Base-by-base conservation (phyloP, 352 stramenopile species). In the Pythium apleroticum region DNA sequence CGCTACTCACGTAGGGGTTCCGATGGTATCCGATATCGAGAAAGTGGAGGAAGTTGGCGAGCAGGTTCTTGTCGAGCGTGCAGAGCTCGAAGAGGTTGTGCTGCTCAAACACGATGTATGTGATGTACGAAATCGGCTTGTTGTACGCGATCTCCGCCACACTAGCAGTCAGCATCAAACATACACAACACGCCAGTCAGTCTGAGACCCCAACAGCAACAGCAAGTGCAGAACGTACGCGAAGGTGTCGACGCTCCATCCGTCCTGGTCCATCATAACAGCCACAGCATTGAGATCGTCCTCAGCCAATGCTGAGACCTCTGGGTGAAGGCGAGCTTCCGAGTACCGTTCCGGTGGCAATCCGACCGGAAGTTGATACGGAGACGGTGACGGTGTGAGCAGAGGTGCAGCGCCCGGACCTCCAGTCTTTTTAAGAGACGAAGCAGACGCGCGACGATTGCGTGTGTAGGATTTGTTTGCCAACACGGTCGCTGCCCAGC, bases 41-140 rank as follows among this genome's bases (percentile, higher is more conserved):
- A 58, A 93, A 91, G 60, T 86, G 72, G 15, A 93, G 75, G 43
- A 92, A 92, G 50, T 92, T 94, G 30, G 80, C 76, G n/a, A 94
- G 68, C 6, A 82, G 80, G 50, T 80, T 81, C 61, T 90, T 89
- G 58, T 92, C 82, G n/a, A 92, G 65, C 4, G 76, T 76, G 48
- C 80, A 91, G 0, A 87, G 69, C 28, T 88, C 80, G 54, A 91
- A 92, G 2, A 92, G 72, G 59, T 94, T 91, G 64, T 92, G 85
- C 59, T 89, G 80, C 63, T 94, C 85, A 63, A 94, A 92, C 17
- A 85, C 78, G 39, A 92, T 90, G 63, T 89, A 91, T 20, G 83
- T 92, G 69, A 94, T 84, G 69, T 87, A 94, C 52, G 84, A 81
- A 52, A 94, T 91, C 1, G 85, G 83, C 25, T 81, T 82, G 58